A percentile compares a stretch with the other conserved stretches of the same genome.
Evolutionary conservation across 148 eudicot genomes (phyloP).

Genomic region (Amaranthus cruentus): DNA sequence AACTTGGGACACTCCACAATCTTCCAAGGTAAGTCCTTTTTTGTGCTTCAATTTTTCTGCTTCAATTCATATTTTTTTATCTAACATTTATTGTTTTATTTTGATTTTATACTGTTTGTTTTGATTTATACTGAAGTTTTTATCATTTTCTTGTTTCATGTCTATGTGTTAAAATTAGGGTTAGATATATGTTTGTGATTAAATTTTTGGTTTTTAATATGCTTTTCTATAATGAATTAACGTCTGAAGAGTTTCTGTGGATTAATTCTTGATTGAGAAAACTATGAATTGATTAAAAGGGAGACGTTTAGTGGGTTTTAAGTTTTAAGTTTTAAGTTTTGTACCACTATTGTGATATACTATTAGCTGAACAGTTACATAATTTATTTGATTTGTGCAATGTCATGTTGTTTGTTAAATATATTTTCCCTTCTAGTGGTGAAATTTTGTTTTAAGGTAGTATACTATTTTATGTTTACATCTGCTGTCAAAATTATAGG

Average conservation of each 20-base stretch:
- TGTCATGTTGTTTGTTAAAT: no score
- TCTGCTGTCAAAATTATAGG: no score
- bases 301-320: no score
- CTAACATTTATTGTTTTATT: not conserved
- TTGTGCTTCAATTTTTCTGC: not conserved
- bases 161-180: conserved; percentile 1
- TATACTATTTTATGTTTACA: no score
- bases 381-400: no score
- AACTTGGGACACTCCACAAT: conserved; percentile 45
- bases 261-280: no score
- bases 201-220: not conserved
- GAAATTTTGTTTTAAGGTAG: no score
- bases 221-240: not conserved
- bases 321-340: no score
- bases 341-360: no score
- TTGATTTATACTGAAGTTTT: conserved; percentile 1
- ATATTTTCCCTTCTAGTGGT: no score
- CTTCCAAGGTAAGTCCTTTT: conserved; percentile 40
- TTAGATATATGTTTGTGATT: not conserved
- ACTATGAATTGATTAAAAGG: no score
- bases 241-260: not conserved
- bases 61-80: not conserved
- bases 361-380: no score
- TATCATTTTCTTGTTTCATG: not conserved
- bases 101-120: not conserved